Conservation (phyloP, 441 rosid species). For the Eutrema salsugineum region DNA sequence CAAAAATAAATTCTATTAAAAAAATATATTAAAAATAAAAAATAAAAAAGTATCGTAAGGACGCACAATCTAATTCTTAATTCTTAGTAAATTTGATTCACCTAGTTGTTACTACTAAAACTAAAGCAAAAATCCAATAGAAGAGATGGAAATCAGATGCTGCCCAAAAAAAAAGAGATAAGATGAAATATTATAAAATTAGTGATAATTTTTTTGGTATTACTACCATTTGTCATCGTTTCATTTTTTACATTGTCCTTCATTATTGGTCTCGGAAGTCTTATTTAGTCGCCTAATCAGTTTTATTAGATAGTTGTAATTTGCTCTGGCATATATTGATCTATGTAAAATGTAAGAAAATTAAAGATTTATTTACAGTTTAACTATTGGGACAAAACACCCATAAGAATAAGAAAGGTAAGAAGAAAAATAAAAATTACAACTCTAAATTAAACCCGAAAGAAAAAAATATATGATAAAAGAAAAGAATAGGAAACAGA, state of each 20-base stretch:
- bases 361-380: conserved; percentile 15
- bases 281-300: background rate
- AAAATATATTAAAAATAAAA: no score
- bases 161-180: background rate
- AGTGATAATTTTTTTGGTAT: background rate
- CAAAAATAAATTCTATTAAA: no score
- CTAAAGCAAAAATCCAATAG: no score
- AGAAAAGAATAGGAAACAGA: background rate
- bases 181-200: background rate
- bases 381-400: conserved; percentile 1
- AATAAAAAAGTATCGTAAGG: no score
- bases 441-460: background rate
- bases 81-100: no score
- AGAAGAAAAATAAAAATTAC: background rate
- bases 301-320: background rate
- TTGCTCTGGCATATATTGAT: background rate
- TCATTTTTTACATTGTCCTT: no score
- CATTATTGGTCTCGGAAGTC: background rate
- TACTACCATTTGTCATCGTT: no score
- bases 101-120: no score
- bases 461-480: background rate
- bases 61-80: no score
- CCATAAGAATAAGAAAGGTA: background rate
- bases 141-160: no score
- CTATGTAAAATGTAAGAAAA: background rate